Conservation (phyloP, 2,329 filamentous ascomycete species). For the Alternaria rosae region DNA sequence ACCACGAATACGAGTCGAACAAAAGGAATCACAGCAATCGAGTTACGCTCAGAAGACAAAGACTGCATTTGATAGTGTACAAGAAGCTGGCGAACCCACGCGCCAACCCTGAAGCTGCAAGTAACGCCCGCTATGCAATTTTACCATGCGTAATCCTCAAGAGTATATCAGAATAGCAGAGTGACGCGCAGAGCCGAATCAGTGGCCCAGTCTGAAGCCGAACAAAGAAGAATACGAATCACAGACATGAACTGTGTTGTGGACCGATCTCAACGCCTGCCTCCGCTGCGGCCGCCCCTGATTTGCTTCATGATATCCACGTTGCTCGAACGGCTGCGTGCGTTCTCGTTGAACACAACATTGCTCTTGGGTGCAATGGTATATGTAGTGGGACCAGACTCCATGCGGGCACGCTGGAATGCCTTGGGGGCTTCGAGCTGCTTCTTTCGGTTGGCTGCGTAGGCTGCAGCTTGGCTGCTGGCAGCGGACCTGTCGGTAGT, state of each 20-base stretch:
- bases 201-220: background rate
- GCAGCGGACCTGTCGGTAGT: conserved; percentile 22
- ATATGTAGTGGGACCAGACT: conserved; percentile 67
- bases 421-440: conserved; percentile 61
- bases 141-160: conserved; percentile 1
- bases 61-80: conserved; percentile 4
- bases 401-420: conserved; percentile 66
- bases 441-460: conserved; percentile 53
- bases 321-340: conserved; percentile 32
- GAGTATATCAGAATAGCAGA: background rate
- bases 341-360: conserved; percentile 44
- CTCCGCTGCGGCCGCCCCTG: conserved; percentile 33
- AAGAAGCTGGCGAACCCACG: background rate
- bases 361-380: conserved; percentile 69
- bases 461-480: conserved; percentile 45
- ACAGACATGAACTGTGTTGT: background rate
- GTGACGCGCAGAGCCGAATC: background rate
- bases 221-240: background rate
- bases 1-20: background rate
- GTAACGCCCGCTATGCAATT: conserved; percentile 21
- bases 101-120: conserved; percentile 1
- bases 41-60: background rate
- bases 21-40: background rate
- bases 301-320: conserved; percentile 45
- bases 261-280: conserved; percentile 25